Conservation (phyloP, 495 filamentous ascomycete genomes). For the Lichenothelia convexa region DNA sequence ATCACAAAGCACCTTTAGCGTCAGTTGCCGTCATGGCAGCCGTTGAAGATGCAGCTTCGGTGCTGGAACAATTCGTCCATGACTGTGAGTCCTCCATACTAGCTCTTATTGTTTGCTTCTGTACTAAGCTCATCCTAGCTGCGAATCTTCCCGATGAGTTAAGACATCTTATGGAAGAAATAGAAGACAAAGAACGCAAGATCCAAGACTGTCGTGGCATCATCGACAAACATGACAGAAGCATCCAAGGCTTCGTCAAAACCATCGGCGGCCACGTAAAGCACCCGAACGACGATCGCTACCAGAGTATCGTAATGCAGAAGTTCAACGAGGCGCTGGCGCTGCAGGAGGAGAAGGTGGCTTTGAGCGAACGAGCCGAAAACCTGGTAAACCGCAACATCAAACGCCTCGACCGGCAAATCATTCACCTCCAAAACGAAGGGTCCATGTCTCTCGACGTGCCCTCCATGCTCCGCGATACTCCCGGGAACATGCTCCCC, state of each 20-base stretch:
- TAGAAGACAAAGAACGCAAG: conserved; percentile 69
- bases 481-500: conserved; percentile 38
- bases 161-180: conserved; percentile 82
- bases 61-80: conserved; percentile 86
- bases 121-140: conserved; percentile 23
- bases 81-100: conserved; percentile 31
- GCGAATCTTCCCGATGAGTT: conserved; percentile 87
- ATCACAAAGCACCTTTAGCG: background rate
- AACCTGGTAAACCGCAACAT: conserved; percentile 62
- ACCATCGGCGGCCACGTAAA: conserved; percentile 57
- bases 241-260: conserved; percentile 82
- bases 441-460: conserved; percentile 62
- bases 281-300: conserved; percentile 75
- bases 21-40: conserved; percentile 16
- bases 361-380: conserved; percentile 58
- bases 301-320: conserved; percentile 48
- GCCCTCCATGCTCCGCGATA: conserved; percentile 52
- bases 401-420: conserved; percentile 68
- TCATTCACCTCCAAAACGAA: conserved; percentile 66
- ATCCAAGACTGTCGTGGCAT: conserved; percentile 54
- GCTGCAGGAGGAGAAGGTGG: conserved; percentile 75
- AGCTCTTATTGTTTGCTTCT: background rate
- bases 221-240: conserved; percentile 60
- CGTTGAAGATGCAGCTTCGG: conserved; percentile 62
- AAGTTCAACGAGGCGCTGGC: conserved; percentile 52